These are phyloP conservation scores for Diplogelasinospora grovesii DNA, from an alignment of 495 filamentous ascomycete genomes.

Conservation along the genomic window DNA sequence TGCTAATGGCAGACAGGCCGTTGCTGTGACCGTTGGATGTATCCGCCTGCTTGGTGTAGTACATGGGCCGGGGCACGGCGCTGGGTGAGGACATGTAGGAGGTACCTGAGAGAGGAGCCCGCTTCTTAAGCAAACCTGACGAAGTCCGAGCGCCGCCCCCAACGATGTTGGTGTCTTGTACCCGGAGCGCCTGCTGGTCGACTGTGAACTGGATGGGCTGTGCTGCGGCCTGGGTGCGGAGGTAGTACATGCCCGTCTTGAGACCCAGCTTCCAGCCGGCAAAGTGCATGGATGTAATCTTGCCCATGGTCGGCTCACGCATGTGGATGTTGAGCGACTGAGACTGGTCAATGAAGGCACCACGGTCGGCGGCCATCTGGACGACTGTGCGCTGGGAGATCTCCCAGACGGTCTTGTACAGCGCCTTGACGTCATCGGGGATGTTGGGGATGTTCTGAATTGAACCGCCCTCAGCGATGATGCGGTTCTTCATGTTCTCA, in stretches of 20 bases:
- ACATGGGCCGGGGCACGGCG: conserved; percentile 35
- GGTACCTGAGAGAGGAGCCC: conserved; percentile 47
- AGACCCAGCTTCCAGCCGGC: conserved; percentile 97
- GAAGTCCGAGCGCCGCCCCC: conserved; percentile 56
- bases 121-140: conserved; percentile 60
- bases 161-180: conserved; percentile 77
- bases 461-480: conserved; percentile 92
- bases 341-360: conserved; percentile 96
- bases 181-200: conserved; percentile 91
- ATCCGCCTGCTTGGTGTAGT: conserved; percentile 36
- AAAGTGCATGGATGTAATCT: conserved; percentile 99
- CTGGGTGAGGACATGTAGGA: conserved; percentile 45
- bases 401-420: conserved; percentile 99
- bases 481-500: conserved; percentile 99
- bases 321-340: conserved; percentile 99
- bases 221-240: conserved; percentile 93
- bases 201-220: conserved; percentile 99
- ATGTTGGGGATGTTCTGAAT: conserved; percentile 97
- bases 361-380: conserved; percentile 96
- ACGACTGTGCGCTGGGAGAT: conserved; percentile 94
- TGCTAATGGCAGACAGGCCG: too few species aligned
- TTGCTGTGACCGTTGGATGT: conserved; percentile 16
- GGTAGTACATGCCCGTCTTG: conserved; percentile 99
- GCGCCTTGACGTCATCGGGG: conserved; percentile 86
- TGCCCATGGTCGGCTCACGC: conserved; percentile 98